Percentiles rank a stretch among this genome's conserved stretches.
phyloP scores from a whole-genome alignment of 1,284 basidiomycete genomes.

The Ganoderma boninense region DNA sequence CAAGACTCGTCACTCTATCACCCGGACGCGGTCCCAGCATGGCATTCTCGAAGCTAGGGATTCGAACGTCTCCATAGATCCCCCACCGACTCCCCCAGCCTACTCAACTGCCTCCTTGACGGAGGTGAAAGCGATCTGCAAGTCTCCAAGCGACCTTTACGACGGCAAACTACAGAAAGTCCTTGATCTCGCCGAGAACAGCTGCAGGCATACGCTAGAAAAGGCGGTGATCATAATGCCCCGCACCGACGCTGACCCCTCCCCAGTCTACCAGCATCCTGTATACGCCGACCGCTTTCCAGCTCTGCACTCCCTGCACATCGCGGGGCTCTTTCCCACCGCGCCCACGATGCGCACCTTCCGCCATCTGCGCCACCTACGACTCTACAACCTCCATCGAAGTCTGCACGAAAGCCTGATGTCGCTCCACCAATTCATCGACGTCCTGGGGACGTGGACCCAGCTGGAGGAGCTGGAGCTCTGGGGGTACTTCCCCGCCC shows the following conservation, averaged over 20 bases:
- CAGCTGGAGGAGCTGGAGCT: conserved; percentile 3
- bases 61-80: neutral
- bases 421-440: neutral
- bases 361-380: neutral
- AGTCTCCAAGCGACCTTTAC: neutral
- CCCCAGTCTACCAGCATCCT: neutral
- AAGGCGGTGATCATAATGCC: neutral
- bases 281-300: neutral
- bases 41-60: neutral
- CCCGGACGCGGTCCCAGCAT: neutral
- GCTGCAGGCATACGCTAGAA: neutral
- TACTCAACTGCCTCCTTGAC: neutral
- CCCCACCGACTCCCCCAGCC: neutral
- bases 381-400: neutral
- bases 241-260: neutral
- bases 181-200: neutral
- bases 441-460: neutral
- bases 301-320: neutral
- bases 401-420: neutral
- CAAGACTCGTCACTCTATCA: neutral
- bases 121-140: no score
- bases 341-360: neutral
- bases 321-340: conserved; percentile 1
- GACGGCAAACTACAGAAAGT: neutral
- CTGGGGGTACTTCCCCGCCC: neutral